These are phyloP conservation scores for Calycina herbarum DNA, from an alignment of 2,329 filamentous ascomycete species.

Conservation along the genomic window DNA sequence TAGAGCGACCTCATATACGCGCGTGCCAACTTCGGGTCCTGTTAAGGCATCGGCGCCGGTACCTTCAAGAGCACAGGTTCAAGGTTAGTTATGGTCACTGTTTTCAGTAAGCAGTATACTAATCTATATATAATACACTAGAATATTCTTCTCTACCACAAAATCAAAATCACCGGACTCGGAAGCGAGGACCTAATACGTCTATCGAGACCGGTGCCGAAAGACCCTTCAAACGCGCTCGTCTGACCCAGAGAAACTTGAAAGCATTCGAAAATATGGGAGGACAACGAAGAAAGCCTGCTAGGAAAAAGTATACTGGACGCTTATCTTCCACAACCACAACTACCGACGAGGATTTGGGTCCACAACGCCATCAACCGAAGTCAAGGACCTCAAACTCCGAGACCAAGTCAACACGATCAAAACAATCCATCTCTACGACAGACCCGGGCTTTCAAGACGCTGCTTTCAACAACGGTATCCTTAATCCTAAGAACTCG, in stretches of 20 bases:
- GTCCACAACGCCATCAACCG: constrained; percentile 9
- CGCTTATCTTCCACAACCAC: constrained; percentile 15
- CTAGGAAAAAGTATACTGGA: constrained; percentile 18
- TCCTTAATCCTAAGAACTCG: constrained; percentile 15
- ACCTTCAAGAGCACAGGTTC: too few species aligned
- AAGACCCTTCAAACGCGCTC: constrained; percentile 9
- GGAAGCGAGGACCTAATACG: constrained; percentile 22
- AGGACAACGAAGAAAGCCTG: constrained; percentile 11
- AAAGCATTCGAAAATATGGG: constrained; percentile 14
- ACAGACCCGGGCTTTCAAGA: constrained; percentile 12
- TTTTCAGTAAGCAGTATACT: too few species aligned
- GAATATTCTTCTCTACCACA: too few species aligned
- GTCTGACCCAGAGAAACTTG: constrained; percentile 8
- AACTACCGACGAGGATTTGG: constrained; percentile 18
- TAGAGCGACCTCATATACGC: constrained; percentile 21
- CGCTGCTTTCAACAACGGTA: constrained; percentile 13
- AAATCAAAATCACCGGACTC: constrained; percentile 19
- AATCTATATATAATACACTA: too few species aligned
- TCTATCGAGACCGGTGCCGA: constrained; percentile 22
- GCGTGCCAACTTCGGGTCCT: constrained; percentile 22
- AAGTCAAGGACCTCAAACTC: constrained; percentile 5
- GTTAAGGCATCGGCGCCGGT: constrained; percentile 15
- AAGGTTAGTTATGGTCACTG: too few species aligned
- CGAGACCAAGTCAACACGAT: constrained; percentile 4
- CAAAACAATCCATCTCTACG: constrained; percentile 6